A percentile compares a stretch with the other conserved stretches of the same genome.
Conservation (phyloP, 1,284 basidiomycete species). For the Cryptococcus amylolentus region DNA sequence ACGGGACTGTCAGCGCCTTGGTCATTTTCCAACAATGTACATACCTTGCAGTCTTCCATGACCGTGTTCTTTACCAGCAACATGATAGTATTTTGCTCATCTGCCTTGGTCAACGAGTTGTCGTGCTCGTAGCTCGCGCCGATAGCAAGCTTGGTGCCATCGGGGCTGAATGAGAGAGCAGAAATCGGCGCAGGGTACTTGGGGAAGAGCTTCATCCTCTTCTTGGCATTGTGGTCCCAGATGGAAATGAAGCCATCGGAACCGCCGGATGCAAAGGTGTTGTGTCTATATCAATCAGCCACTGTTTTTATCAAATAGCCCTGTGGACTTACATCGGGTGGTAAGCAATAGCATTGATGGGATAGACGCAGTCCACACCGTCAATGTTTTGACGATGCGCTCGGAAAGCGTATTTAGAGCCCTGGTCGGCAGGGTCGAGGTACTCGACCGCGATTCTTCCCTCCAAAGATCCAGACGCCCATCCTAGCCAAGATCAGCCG, state of each 20-base stretch:
- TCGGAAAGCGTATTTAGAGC: conserved; percentile 97
- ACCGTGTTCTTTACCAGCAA: conserved; percentile 48
- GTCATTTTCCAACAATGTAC: not conserved
- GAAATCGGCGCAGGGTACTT: conserved; percentile 71
- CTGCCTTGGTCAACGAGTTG: conserved; percentile 56
- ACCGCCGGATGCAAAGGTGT: conserved; percentile 91
- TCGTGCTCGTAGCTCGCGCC: conserved; percentile 85
- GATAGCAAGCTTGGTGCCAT: conserved; percentile 76
- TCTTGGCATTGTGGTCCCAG: conserved; percentile 97
- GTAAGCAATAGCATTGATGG: conserved; percentile 91
- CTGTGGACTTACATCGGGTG: conserved; percentile 68
- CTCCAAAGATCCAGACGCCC: conserved; percentile 89
- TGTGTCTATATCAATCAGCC: conserved; percentile 58
- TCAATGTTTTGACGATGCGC: conserved; percentile 88
- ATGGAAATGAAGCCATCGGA: conserved; percentile 87
- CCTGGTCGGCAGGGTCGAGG: conserved; percentile 76
- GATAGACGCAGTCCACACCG: conserved; percentile 96
- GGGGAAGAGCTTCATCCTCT: conserved; percentile 82
- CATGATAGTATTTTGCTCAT: conserved; percentile 40
- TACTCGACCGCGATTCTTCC: conserved; percentile 97
- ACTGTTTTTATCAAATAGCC: not conserved
- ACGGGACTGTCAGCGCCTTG: not conserved
- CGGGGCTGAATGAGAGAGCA: conserved; percentile 72
- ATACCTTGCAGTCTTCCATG: conserved; percentile 51
- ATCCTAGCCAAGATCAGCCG: conserved; percentile 59